Base-by-base conservation (phyloP, 2,329 filamentous ascomycete genomes). In the Colletotrichum camelliae region DNA sequence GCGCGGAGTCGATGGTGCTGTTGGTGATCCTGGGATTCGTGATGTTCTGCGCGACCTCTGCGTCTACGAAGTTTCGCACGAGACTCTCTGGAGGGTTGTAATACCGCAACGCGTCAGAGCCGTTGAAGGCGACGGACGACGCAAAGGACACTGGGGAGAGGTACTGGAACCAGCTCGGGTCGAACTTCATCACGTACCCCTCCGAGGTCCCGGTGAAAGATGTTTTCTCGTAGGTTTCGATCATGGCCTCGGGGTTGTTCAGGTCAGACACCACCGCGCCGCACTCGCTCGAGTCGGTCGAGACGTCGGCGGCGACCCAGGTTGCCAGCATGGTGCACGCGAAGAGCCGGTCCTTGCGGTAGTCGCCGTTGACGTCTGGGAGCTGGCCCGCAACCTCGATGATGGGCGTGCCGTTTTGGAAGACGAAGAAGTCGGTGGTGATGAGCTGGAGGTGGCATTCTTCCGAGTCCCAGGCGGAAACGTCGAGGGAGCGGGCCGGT, bases 121-220 rank as follows among this genome's bases (percentile, higher is more conserved):
- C 43, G 43, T 21, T 21, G 10, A 52, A 52, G 0, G 43, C 43
- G 43, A 52, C 10, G 10, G n/a, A 21, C 0, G 43, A 52, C 0
- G 43, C 43, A 10, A 52, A 52, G 5, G 43, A 52, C 10, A 52
- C 43, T 2, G 43, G 43, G n/a, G 43, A 21, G 43, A 52, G 43
- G 10, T 52, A 52, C 43, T 52, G 43, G 10, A 52, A 21, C 43
- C 43, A 52, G n/a, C 43, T 52, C 1, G 43, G 43, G 43, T 52
- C 43, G 4, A 52, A 21, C 3, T 52, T 52, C 43, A 52, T 52
- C n/a, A 52, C 43, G 8, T 31, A 69, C 3, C 9, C 64, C 37
- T 29, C 33, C 21, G 64, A 16, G 31, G 4, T 48, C 0, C 27
- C n/a, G 27, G 3, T 27, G 18, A 37, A 65, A 13, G 21, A 24